These are phyloP conservation scores for Rickenella mellea DNA, from an alignment of 768 basidiomycete genomes.

Conservation along the genomic window DNA sequence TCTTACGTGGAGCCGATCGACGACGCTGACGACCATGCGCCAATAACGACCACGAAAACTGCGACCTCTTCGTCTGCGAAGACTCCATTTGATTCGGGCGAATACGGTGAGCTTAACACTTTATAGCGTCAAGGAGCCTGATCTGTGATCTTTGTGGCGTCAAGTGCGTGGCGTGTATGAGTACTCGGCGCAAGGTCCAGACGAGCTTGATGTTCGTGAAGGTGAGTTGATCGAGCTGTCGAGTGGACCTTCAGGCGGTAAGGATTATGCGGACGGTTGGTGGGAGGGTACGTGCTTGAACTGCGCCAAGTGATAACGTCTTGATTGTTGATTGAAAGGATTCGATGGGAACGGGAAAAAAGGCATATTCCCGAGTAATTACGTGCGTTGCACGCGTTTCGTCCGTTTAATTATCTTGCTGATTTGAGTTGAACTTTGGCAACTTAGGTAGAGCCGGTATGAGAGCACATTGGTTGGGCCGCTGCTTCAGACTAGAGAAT, in stretches of 20 bases:
- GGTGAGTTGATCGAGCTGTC: slow-evolving; percentile 59
- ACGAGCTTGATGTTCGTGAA: slow-evolving; percentile 55
- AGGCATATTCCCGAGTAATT: slow-evolving; percentile 84
- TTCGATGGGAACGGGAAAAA: slow-evolving; percentile 48
- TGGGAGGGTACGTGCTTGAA: slow-evolving; percentile 59
- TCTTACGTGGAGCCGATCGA: slow-evolving; percentile 51
- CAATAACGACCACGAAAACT: background rate
- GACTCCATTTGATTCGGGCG: background rate
- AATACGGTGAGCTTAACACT: too few relatives aligned
- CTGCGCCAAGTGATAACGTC: slow-evolving; percentile 14
- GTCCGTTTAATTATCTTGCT: too few relatives aligned
- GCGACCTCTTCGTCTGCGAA: background rate
- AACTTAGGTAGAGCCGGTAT: too few relatives aligned
- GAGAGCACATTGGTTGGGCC: too few relatives aligned
- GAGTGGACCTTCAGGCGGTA: slow-evolving; percentile 49
- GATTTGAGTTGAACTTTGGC: too few relatives aligned
- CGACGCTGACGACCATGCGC: slow-evolving; percentile 1
- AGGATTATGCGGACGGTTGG: slow-evolving; percentile 71
- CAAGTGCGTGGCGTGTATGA: slow-evolving; percentile 76
- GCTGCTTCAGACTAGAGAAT: too few relatives aligned
- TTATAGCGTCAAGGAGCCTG: too few relatives aligned
- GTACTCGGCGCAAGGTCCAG: slow-evolving; percentile 64
- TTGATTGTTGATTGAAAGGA: slow-evolving; percentile 33
- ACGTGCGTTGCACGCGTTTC: too few relatives aligned
- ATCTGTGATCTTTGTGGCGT: too few relatives aligned